phyloP scores from a whole-genome alignment of 23 red algal genomes.

The Gracilaria vermiculophylla region DNA sequence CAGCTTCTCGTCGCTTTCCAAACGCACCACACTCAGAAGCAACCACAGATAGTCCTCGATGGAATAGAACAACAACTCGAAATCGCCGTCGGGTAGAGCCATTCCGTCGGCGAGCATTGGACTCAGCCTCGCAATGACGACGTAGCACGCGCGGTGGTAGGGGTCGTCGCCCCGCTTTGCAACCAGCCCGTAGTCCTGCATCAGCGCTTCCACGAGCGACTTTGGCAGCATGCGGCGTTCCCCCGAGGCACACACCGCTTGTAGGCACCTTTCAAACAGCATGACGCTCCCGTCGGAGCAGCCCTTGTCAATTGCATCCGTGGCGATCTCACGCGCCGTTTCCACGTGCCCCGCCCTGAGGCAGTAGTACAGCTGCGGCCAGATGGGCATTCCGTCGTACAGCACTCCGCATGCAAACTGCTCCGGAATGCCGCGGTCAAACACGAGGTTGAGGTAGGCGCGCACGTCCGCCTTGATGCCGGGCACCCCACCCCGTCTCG shows the following conservation, averaged over 20 bases:
- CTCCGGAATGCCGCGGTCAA: slow-evolving; percentile 51
- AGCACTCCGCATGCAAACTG: slow-evolving; percentile 29
- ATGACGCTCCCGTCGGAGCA: slow-evolving; percentile 30
- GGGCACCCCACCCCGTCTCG: slow-evolving; percentile 68
- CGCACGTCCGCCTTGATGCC: slow-evolving; percentile 80
- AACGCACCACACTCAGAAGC: slow-evolving; percentile 55
- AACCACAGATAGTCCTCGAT: slow-evolving; percentile 98
- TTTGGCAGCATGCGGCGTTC: slow-evolving; percentile 38
- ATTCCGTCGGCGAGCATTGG: slow-evolving; percentile 53
- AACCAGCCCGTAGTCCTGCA: slow-evolving; percentile 77
- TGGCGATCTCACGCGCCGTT: slow-evolving; percentile 46
- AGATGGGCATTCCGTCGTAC: slow-evolving; percentile 72
- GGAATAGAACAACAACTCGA: slow-evolving; percentile 75
- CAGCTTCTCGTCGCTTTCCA: slow-evolving; percentile 55
- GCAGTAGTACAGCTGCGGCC: slow-evolving; percentile 76
- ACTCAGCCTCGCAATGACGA: slow-evolving; percentile 60
- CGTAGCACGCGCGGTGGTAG: slow-evolving; percentile 75
- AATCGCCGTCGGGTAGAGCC: slow-evolving; percentile 74
- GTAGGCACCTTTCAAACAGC: slow-evolving; percentile 25
- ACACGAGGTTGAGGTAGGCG: slow-evolving; percentile 76
- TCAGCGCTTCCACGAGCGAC: slow-evolving; percentile 47
- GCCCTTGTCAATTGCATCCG: slow-evolving; percentile 40
- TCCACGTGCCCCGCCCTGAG: slow-evolving; percentile 72
- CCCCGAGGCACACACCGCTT: slow-evolving; percentile 11
- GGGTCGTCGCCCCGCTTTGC: slow-evolving; percentile 67